A percentile compares a stretch with the other conserved stretches of the same genome.
Evolutionary conservation across 2,329 filamentous ascomycete genomes (phyloP).

Genomic region (Aspergillus versicolor): DNA sequence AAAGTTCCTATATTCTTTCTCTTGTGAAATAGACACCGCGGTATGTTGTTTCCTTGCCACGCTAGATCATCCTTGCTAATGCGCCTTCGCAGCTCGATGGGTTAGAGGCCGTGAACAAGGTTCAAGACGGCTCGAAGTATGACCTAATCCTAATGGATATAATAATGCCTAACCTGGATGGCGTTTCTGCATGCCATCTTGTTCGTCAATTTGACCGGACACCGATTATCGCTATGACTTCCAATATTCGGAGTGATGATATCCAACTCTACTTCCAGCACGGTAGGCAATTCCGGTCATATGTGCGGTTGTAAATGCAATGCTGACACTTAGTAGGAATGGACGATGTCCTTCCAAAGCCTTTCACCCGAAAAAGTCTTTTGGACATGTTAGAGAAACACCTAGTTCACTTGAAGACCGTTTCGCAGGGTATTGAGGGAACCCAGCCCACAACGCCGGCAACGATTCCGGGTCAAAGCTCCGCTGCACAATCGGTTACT

Average conservation of each 20-base stretch:
- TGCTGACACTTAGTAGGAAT: conserved; percentile 64
- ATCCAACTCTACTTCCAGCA: conserved; percentile 97
- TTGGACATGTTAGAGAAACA: conserved; percentile 85
- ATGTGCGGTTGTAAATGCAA: not conserved
- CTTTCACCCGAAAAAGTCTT: conserved; percentile 87
- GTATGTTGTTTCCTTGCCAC: conserved; percentile 43
- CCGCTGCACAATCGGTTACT: conserved; percentile 52
- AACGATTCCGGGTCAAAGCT: conserved; percentile 50
- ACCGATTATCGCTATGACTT: conserved; percentile 97
- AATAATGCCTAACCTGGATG: conserved; percentile 95
- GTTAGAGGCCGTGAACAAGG: conserved; percentile 85
- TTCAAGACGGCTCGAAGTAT: conserved; percentile 65
- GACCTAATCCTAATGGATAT: conserved; percentile 85
- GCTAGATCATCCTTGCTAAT: conserved; percentile 6
- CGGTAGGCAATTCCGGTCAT: conserved; percentile 58
- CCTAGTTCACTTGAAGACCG: conserved; percentile 77
- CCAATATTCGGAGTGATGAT: conserved; percentile 94
- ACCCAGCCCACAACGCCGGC: conserved; percentile 41
- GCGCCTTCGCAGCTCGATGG: conserved; percentile 69
- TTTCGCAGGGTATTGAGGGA: conserved; percentile 56
- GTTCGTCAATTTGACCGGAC: conserved; percentile 82
- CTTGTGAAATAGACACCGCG: conserved; percentile 63
- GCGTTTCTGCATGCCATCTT: conserved; percentile 88
- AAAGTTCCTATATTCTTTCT: conserved; percentile 66
- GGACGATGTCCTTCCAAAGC: conserved; percentile 96